A percentile compares a stretch with the other conserved stretches of the same genome.
phyloP scores from a whole-genome alignment of 179 eudicot genomes.

The Spinacia oleracea region DNA sequence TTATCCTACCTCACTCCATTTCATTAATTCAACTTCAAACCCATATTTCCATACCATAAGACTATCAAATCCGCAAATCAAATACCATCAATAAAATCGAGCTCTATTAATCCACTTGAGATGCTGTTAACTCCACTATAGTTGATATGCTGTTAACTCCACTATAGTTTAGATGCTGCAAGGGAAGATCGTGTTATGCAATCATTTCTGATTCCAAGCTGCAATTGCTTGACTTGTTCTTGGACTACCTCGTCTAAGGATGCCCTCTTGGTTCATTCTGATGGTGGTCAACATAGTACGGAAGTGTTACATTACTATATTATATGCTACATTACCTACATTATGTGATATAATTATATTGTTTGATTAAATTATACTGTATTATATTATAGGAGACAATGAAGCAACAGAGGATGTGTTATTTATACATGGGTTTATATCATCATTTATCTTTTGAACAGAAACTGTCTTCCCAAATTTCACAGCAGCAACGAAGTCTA shows the following conservation, averaged over 20 bases:
- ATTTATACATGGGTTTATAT: conserved; percentile 88
- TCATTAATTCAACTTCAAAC: too few species aligned
- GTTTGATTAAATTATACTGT: not conserved
- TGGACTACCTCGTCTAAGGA: conserved; percentile 69
- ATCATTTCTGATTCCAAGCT: conserved; percentile 52
- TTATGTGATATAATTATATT: not conserved
- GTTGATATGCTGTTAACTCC: too few species aligned
- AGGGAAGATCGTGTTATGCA: conserved; percentile 49
- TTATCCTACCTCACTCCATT: too few species aligned
- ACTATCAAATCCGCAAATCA: too few species aligned
- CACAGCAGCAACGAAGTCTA: conserved; percentile 56
- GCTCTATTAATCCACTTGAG: too few species aligned
- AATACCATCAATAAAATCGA: too few species aligned
- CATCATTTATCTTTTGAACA: conserved; percentile 87
- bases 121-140: too few species aligned
- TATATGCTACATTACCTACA: not conserved
- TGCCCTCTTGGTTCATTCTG: conserved; percentile 52
- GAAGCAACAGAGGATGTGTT: conserved; percentile 65
- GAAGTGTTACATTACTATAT: not conserved
- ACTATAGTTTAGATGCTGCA: conserved; percentile 68
- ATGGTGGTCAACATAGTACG: conserved; percentile 62
- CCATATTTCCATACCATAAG: too few species aligned
- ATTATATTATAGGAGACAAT: conserved; percentile 36
- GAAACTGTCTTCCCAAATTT: conserved; percentile 86
- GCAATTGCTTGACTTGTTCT: conserved; percentile 65